phyloP scores from a whole-genome alignment of 2,329 filamentous ascomycete species.

The Cladorrhinum sp. region DNA sequence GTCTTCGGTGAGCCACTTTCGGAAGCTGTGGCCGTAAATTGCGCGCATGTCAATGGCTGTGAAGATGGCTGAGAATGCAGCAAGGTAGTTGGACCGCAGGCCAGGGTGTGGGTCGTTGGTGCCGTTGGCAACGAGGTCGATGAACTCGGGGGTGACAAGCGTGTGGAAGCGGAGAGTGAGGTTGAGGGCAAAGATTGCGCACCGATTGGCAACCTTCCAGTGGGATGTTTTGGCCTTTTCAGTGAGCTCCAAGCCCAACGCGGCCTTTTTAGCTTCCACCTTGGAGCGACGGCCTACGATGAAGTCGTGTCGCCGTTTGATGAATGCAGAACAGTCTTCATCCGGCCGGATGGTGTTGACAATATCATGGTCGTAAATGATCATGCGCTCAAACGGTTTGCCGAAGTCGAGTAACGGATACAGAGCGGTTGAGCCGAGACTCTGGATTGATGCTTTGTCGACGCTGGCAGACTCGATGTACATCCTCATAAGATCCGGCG shows the following conservation, averaged over 20 bases:
- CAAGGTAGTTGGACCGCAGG: conserved; percentile 75
- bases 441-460: conserved; percentile 93
- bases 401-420: conserved; percentile 91
- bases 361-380: conserved; percentile 70
- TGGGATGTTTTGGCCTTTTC: conserved; percentile 75
- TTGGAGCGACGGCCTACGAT: conserved; percentile 71
- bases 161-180: conserved; percentile 89
- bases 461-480: conserved; percentile 88
- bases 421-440: conserved; percentile 74
- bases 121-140: conserved; percentile 77
- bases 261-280: conserved; percentile 81
- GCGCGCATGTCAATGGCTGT: conserved; percentile 85
- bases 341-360: conserved; percentile 69
- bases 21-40: conserved; percentile 80
- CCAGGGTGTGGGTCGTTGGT: conserved; percentile 89
- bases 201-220: conserved; percentile 93
- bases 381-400: conserved; percentile 80
- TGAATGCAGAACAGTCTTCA: conserved; percentile 59
- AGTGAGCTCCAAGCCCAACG: conserved; percentile 77
- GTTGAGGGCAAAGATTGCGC: conserved; percentile 85
- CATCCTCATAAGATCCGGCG: conserved; percentile 80
- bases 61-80: conserved; percentile 73
- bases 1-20: conserved; percentile 78
- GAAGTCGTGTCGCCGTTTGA: conserved; percentile 66
- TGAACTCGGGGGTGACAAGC: conserved; percentile 75